Evolutionary conservation across 2,329 filamentous ascomycete species (phyloP).

Genomic region (Monilinia aucupariae): DNA sequence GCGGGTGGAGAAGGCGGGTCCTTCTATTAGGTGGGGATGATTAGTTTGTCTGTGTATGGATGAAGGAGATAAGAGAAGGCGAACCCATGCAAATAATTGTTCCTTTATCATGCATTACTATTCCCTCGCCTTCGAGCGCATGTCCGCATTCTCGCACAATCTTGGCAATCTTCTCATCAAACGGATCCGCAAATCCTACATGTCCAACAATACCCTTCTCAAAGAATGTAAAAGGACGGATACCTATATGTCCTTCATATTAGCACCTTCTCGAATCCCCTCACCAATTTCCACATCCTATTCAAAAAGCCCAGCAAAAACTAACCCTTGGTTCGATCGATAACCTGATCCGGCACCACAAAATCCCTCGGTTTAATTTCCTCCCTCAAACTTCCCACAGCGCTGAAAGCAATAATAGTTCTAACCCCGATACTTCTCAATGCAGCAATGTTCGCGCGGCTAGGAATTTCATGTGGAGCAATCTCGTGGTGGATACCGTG

Average conservation of each 20-base stretch:
- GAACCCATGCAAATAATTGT: constrained; percentile 87
- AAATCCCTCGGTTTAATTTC: constrained; percentile 95
- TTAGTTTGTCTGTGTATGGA: not conserved
- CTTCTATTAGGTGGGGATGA: constrained; percentile 49
- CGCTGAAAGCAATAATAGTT: constrained; percentile 88
- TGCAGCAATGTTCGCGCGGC: constrained; percentile 96
- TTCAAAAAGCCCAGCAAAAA: not conserved
- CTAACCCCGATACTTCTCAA: constrained; percentile 83
- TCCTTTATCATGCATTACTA: constrained; percentile 76
- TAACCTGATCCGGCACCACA: constrained; percentile 91
- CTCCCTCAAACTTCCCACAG: constrained; percentile 88
- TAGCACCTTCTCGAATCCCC: not conserved
- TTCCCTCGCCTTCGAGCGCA: constrained; percentile 73
- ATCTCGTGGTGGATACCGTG: constrained; percentile 86
- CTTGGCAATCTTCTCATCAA: constrained; percentile 71
- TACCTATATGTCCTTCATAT: constrained; percentile 17
- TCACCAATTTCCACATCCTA: not conserved
- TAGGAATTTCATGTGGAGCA: constrained; percentile 91
- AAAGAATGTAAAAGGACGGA: constrained; percentile 94
- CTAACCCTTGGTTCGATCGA: constrained; percentile 86
- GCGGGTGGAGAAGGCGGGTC: constrained; percentile 95
- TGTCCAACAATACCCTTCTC: constrained; percentile 87
- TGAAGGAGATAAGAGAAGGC: constrained; percentile 32
- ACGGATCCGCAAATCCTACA: constrained; percentile 92
- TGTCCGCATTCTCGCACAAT: constrained; percentile 73